Base-by-base conservation (phyloP, 2,329 filamentous ascomycete genomes). In the Aureobasidium sp. region DNA sequence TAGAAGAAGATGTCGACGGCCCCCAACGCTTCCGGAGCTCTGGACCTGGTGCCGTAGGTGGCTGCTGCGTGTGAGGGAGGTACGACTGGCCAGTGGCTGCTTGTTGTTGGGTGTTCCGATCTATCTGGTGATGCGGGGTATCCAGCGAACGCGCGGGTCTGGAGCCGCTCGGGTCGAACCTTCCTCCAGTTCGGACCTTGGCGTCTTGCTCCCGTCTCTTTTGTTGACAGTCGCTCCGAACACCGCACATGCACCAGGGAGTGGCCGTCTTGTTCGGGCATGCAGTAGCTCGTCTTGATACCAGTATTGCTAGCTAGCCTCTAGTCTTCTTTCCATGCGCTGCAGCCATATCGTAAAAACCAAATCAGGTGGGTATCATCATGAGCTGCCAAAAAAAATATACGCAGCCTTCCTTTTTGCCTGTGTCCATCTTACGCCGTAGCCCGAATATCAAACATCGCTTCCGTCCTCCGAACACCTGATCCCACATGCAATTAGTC, bases 1-100 rank as follows among this genome's bases (percentile, higher is more conserved):
- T 15, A 63, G 42, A 19, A 45, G 40, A 60, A 52, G 62, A 53
- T 24, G 52, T 40, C 50, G 31, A 49, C 33, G 27, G 27, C 52
- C 19, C 57, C 44, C 44, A 54, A 54, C 54, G 40, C 24, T 27
- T 37, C 54, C 54, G 54, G 31, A 59, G 54, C 54, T 47, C 31
- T 59, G 54, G 54, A 19, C 33, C 2, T 39, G 29, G 31, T 58
- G 54, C 33, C 54, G 54, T 58, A 22, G 19, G 54, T 58, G 54
- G 54, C 53, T 57, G 40, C 53, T 45, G 53, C 39, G 42, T 57
- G n/a, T 27, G 37, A 42, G 50, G 24, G 19, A 27, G 19, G 33
- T 52, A 24, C n/a, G 35, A 37, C n/a, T 37, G 27, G 49, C 48
- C 35, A 31, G 22, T 50, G 48, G 31, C 27, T 33, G 4, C 29